These are phyloP conservation scores for Meredithiella fracta DNA, from an alignment of 2,329 filamentous ascomycete genomes.

Conservation along the genomic window DNA sequence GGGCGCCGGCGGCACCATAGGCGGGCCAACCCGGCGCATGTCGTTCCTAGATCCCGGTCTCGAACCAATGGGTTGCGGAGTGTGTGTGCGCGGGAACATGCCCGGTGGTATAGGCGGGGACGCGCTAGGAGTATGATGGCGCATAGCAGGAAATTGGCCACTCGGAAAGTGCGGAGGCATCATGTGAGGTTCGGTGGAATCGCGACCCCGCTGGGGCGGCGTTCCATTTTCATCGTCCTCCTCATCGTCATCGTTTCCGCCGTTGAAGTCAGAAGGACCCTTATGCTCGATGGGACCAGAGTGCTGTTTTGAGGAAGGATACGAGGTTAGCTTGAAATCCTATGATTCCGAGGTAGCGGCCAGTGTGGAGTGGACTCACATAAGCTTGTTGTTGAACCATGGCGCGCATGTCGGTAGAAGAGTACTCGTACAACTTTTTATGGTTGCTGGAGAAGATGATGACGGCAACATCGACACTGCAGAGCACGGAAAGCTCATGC, in stretches of 20 bases:
- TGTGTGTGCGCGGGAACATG: conserved; percentile 27
- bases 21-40: conserved; percentile 22
- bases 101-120: conserved; percentile 78
- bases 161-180: conserved; percentile 56
- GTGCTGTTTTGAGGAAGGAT: conserved; percentile 40
- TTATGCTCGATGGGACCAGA: conserved; percentile 91
- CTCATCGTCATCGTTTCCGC: conserved; percentile 72
- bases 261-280: conserved; percentile 80
- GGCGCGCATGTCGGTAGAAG: conserved; percentile 81
- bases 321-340: conserved; percentile 14
- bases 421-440: conserved; percentile 98
- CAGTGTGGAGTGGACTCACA: conserved; percentile 38
- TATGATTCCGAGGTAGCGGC: conserved; percentile 8
- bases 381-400: conserved; percentile 80
- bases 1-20: conserved; percentile 15
- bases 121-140: conserved; percentile 66
- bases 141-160: conserved; percentile 57
- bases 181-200: conserved; percentile 40
- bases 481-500: conserved; percentile 92
- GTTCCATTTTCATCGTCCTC: conserved; percentile 61
- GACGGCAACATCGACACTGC: conserved; percentile 94
- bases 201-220: conserved; percentile 45
- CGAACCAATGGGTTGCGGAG: conserved; percentile 17
- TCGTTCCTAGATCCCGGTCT: conserved; percentile 18
- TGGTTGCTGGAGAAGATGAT: conserved; percentile 91